A percentile compares a stretch with the other conserved stretches of the same genome.
Evolutionary conservation across 2,329 filamentous ascomycete species (phyloP).

Genomic region (Ophiocordyceps polyrhachis-furcata): DNA sequence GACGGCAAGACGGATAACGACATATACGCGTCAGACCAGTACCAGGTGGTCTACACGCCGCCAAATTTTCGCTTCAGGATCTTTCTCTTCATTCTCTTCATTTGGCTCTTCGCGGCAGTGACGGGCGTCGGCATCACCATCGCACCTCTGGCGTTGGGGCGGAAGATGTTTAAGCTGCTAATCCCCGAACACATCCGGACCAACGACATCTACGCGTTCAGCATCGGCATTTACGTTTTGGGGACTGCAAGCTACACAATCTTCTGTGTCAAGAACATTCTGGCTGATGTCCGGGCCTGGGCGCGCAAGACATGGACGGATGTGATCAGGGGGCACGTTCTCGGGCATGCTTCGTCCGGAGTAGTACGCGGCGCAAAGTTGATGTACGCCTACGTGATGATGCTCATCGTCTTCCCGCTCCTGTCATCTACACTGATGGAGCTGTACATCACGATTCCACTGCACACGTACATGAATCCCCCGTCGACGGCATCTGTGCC

Average conservation of each 20-base stretch:
- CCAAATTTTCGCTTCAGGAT: slow-evolving; percentile 69
- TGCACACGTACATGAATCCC: slow-evolving; percentile 57
- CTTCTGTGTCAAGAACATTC: slow-evolving; percentile 28
- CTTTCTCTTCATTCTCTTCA: slow-evolving; percentile 67
- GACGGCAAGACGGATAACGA: slow-evolving; percentile 33
- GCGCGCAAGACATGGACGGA: slow-evolving; percentile 6
- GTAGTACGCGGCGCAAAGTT: slow-evolving; percentile 25
- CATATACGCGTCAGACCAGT: slow-evolving; percentile 38
- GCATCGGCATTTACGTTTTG: slow-evolving; percentile 68
- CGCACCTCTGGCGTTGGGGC: slow-evolving; percentile 68
- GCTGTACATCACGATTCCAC: slow-evolving; percentile 70
- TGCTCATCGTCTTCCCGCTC: slow-evolving; percentile 64
- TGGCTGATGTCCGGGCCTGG: slow-evolving; percentile 14
- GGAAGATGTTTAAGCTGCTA: slow-evolving; percentile 53
- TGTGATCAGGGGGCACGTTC: slow-evolving; percentile 6
- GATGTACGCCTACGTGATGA: slow-evolving; percentile 55
- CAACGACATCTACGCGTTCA: slow-evolving; percentile 95
- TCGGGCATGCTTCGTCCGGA: slow-evolving; percentile 10
- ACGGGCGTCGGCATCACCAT: slow-evolving; percentile 78
- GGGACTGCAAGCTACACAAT: slow-evolving; percentile 46
- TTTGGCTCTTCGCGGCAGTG: slow-evolving; percentile 84
- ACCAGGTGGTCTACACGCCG: slow-evolving; percentile 62
- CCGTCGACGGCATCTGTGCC: slow-evolving; percentile 11
- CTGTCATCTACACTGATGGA: slow-evolving; percentile 67
- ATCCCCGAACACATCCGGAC: slow-evolving; percentile 55